Evolutionary conservation across 208 protist genomes (phyloP), one percentile per base, ranked within the genome.

Genomic region (Acanthamoeba sp.): DNA sequence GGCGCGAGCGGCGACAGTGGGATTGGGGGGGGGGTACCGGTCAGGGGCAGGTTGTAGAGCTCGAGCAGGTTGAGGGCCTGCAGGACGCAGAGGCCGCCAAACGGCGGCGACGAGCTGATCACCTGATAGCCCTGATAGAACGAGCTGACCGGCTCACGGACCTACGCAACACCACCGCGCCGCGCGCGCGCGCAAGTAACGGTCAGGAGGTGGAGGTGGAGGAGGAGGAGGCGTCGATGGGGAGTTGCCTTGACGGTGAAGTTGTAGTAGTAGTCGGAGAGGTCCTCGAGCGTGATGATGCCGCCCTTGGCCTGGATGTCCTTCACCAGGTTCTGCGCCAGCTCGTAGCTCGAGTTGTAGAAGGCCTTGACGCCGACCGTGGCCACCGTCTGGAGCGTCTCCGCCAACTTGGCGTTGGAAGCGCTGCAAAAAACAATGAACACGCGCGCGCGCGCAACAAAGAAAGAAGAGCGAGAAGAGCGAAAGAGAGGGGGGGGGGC

Each of bases 371-470:
- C 76, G 22, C 95, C 95, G 3, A 73, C 14, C 6, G 10, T 42
- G 14, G 95, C 93, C 52, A 96, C 78, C 3, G 36, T 38, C 89
- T 95, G 38, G 14, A 96, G 84, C 7, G 95, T 96, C 24, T 95
- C 80, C 20, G 78, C 94, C 40, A 95, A 76, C 40, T 62, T 94
- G 55, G 69, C 27, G 18, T 73, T 89, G 9, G 38, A 73, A 20
- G 50, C 29, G 9, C 32, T 55, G 59, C 22, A 24, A 7, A 55
- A 52, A 29, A 32, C 20, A 73, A 6, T 38, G 12, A 40, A 69
- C 32, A 73, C 22, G 64, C 27, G 22, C 3, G 27, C 59, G 9
- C 27, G n/a, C 59, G 20, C 59, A 24, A 7, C 0, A 6, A 73
- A 32, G 64, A 12, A 2, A n/a, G 9, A 59, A 3, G 42, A 48